Base-by-base conservation (phyloP, 1,139 yeast species). In the Groenewaldozyma auringiensis region DNA sequence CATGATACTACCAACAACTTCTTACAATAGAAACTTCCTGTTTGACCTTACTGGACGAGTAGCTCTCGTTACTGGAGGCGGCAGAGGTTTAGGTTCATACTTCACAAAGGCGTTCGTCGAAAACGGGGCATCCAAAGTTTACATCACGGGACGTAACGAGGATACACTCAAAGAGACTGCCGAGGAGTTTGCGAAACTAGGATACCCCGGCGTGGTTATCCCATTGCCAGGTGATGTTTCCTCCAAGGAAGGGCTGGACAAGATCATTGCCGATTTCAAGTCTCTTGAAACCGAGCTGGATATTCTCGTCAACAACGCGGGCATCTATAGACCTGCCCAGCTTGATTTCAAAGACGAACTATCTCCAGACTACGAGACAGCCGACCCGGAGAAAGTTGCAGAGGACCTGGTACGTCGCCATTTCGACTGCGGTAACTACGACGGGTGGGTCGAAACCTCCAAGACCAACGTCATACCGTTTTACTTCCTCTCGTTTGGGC, bases 221-320 rank as follows among this genome's bases (percentile, higher is more conserved):
- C 42, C 52, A 6, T 17, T 51, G 18, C 50, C 44, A 31, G 47
- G 42, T 8, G 54, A 51, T 37, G 39, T 51, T 6, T 44, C 52
- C 14, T 35, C 50, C 21, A 39, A 45, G 25, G 47, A 48, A n/a
- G 54, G 53, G 8, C 34, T 48, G 16, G 37, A 44, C 29, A 44
- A 47, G n/a, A 37, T 50, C 13, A 48, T 47, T 13, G 33, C 41
- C 4, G 37, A 44, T 21, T 31, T 47, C 36, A 45, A 34, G 33
- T 21, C 40, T 9, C 39, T 39, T 17, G 51, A 46, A 38, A 37
- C 36, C 13, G 17, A 36, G 33, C 33, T 51, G 21, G 54, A 51
- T 38, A 47, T 51, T 33, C 46, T 51, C 9, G 51, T 51, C 33
- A 50, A 51, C 45, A 51, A 51, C 35, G 51, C 54, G 2, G 54